Conservation (phyloP, 2,329 filamentous ascomycete genomes). For the Phyllosticta capitalensis region DNA sequence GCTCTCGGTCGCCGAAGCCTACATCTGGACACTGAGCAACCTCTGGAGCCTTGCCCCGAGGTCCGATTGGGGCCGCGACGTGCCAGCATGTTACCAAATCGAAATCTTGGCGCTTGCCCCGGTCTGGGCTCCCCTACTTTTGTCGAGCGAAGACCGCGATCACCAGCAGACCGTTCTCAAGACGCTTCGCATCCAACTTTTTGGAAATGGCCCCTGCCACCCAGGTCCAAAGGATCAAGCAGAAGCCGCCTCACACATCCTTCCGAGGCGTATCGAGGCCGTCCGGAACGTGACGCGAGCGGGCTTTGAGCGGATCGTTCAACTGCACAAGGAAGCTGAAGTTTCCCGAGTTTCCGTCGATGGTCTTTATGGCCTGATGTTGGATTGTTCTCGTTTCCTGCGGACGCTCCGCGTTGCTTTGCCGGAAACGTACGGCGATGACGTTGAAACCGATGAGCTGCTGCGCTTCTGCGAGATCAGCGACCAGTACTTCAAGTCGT, state of each 20-base stretch:
- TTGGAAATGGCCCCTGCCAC: background rate
- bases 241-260: background rate
- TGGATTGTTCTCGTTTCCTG: constrained; percentile 1
- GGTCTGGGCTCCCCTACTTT: constrained; percentile 17
- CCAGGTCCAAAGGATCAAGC: background rate
- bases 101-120: constrained; percentile 15
- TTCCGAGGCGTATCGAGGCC: background rate
- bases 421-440: background rate
- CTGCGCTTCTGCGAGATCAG: background rate
- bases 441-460: background rate
- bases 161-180: constrained; percentile 19
- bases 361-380: background rate
- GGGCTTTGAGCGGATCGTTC: background rate
- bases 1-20: background rate
- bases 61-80: background rate
- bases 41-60: background rate
- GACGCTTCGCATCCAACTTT: constrained; percentile 20
- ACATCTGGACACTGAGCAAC: background rate
- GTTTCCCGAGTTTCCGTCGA: background rate
- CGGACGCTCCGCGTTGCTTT: background rate
- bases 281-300: background rate
- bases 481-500: background rate
- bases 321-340: background rate
- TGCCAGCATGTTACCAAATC: constrained; percentile 18
- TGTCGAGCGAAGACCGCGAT: constrained; percentile 21